Evolutionary conservation across 2,329 filamentous ascomycete genomes (phyloP).

Genomic region (Botryosphaeria dothidea): DNA sequence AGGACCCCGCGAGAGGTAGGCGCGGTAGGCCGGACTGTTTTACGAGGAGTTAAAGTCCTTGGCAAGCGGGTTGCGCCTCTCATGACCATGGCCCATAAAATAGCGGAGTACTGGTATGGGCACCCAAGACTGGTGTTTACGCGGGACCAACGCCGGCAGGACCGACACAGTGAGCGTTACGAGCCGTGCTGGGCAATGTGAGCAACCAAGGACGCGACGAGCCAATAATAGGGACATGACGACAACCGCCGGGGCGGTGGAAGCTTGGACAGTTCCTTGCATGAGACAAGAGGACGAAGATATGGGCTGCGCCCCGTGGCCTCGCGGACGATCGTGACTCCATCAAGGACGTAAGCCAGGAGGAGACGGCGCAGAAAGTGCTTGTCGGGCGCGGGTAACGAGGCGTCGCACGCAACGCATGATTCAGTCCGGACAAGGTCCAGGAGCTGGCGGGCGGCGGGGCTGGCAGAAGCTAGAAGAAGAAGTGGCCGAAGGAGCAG

Average conservation of each 20-base stretch:
- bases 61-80: constrained; percentile 4
- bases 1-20: constrained; percentile 8
- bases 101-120: constrained; percentile 6
- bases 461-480: constrained; percentile 18
- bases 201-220: constrained; percentile 6
- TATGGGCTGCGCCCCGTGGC: constrained; percentile 1
- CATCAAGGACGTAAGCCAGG: constrained; percentile 15
- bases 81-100: constrained; percentile 17
- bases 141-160: constrained; percentile 15
- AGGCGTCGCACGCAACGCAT: constrained; percentile 16
- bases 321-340: constrained; percentile 7
- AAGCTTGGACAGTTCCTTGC: constrained; percentile 8
- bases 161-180: constrained; percentile 18
- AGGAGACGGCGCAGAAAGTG: not conserved
- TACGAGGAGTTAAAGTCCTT: constrained; percentile 9
- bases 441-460: constrained; percentile 6
- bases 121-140: constrained; percentile 16
- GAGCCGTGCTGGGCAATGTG: constrained; percentile 11
- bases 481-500: constrained; percentile 17
- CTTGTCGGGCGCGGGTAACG: constrained; percentile 1
- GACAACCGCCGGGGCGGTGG: constrained; percentile 9
- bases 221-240: constrained; percentile 17
- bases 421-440: constrained; percentile 15
- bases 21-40: constrained; percentile 6
- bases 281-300: constrained; percentile 17